phyloP scores from a whole-genome alignment of 768 basidiomycete genomes.

The Leccinum barrowsii region DNA sequence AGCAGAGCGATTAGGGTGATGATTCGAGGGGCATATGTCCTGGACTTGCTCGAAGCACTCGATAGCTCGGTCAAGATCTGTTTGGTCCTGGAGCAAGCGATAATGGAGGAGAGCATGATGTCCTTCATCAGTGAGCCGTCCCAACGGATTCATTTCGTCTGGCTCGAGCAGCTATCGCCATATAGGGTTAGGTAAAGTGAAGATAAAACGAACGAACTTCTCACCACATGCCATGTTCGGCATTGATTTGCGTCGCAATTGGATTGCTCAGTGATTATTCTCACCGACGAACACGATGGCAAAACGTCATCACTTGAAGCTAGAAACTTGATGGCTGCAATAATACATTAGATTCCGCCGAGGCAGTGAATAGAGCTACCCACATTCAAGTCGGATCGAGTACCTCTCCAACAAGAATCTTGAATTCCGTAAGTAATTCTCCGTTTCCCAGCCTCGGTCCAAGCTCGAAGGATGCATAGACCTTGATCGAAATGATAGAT shows the following conservation, averaged over 20 bases:
- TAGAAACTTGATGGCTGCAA: neutral
- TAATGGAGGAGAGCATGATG: neutral
- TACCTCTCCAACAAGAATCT: neutral
- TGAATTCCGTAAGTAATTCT: neutral
- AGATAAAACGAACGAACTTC: neutral
- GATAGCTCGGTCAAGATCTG: neutral
- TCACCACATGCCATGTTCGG: neutral
- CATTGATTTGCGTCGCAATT: neutral
- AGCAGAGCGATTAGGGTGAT: neutral
- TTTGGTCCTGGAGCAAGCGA: neutral
- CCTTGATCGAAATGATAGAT: neutral
- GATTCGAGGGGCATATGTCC: neutral
- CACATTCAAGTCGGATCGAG: neutral
- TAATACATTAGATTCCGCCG: neutral
- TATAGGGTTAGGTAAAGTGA: neutral
- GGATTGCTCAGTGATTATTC: neutral
- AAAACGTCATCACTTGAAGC: neutral
- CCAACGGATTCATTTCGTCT: neutral
- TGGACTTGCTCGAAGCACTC: neutral
- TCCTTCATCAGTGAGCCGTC: neutral
- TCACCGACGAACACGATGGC: neutral
- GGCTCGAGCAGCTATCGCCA: neutral
- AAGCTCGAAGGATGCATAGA: neutral
- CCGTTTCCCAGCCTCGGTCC: neutral
- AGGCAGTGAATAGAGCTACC: neutral